Evolutionary conservation across 2,329 filamentous ascomycete species (phyloP).

Genomic region (Alternaria brassicae): DNA sequence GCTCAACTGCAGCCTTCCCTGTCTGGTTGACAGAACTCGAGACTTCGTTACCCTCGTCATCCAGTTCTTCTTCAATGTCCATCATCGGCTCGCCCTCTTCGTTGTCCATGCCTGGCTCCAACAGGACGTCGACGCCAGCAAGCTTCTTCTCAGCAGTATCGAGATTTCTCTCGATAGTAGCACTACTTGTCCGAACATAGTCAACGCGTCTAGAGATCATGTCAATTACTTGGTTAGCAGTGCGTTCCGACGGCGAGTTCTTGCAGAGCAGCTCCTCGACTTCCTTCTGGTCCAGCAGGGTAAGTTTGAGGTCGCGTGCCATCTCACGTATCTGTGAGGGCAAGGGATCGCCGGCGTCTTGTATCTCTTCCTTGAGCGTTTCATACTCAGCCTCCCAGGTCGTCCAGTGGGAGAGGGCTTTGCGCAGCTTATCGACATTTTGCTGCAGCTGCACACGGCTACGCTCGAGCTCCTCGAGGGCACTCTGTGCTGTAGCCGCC

Average conservation of each 20-base stretch:
- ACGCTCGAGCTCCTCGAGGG: constrained; percentile 73
- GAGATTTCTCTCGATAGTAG: constrained; percentile 75
- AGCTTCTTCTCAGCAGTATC: constrained; percentile 73
- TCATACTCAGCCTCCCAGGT: constrained; percentile 93
- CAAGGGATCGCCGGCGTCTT: constrained; percentile 47
- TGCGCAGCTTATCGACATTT: constrained; percentile 74
- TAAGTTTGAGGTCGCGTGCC: constrained; percentile 66
- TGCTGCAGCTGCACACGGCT: constrained; percentile 78
- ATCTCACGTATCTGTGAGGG: constrained; percentile 52
- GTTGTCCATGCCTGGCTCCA: constrained; percentile 67
- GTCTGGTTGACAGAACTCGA: constrained; percentile 62
- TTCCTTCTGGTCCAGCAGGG: constrained; percentile 69
- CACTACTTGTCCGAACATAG: constrained; percentile 85
- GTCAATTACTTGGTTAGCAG: constrained; percentile 68
- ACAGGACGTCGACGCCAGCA: constrained; percentile 61
- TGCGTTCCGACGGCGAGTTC: constrained; percentile 56
- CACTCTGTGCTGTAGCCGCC: constrained; percentile 51
- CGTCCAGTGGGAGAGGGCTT: constrained; percentile 85
- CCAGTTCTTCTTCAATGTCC: constrained; percentile 90
- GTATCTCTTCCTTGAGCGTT: constrained; percentile 81
- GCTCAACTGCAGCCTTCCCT: constrained; percentile 69
- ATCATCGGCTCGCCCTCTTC: constrained; percentile 79
- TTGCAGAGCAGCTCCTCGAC: constrained; percentile 62
- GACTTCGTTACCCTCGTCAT: constrained; percentile 86
- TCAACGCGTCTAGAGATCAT: constrained; percentile 79